These are phyloP conservation scores for Candida ortonii DNA, from an alignment of 805 yeast genomes.

Conservation along the genomic window DNA sequence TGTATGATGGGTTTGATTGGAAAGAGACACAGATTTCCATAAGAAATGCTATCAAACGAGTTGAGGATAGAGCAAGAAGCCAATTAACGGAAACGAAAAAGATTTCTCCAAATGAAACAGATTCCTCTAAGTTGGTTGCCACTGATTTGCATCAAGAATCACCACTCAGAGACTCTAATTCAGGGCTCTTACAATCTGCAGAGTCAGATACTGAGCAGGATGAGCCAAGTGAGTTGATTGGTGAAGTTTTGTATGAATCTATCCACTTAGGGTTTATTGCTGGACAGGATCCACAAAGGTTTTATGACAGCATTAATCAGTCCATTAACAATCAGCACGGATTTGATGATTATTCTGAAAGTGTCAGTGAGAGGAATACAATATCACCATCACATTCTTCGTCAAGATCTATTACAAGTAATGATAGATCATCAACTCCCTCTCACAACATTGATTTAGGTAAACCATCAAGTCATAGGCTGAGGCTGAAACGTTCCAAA, in stretches of 20 bases:
- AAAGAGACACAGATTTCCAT: constrained; percentile 68
- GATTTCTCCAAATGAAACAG: no score
- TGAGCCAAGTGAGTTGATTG: constrained; percentile 38
- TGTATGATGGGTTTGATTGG: constrained; percentile 95
- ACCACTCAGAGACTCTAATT: neutral
- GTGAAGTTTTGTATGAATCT: constrained; percentile 73
- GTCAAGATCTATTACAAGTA: constrained; percentile 11
- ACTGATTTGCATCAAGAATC: no score
- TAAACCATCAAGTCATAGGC: constrained; percentile 36
- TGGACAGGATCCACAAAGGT: constrained; percentile 41
- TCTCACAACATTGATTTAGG: constrained; percentile 32
- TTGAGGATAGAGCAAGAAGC: constrained; percentile 48
- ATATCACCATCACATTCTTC: constrained; percentile 14
- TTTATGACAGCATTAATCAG: constrained; percentile 55
- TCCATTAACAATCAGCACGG: constrained; percentile 18
- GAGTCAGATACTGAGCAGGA: constrained; percentile 12
- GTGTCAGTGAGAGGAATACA: constrained; percentile 11
- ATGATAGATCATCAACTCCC: constrained; percentile 9
- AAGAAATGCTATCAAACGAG: constrained; percentile 57
- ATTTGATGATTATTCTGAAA: constrained; percentile 5
- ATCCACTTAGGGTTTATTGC: constrained; percentile 64
- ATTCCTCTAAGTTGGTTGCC: no score
- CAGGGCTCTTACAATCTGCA: constrained; percentile 4
- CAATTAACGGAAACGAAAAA: constrained; percentile 8
- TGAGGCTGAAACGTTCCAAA: constrained; percentile 64